phyloP scores from a whole-genome alignment of 1,284 basidiomycete genomes.

The Papiliotrema laurentii region DNA sequence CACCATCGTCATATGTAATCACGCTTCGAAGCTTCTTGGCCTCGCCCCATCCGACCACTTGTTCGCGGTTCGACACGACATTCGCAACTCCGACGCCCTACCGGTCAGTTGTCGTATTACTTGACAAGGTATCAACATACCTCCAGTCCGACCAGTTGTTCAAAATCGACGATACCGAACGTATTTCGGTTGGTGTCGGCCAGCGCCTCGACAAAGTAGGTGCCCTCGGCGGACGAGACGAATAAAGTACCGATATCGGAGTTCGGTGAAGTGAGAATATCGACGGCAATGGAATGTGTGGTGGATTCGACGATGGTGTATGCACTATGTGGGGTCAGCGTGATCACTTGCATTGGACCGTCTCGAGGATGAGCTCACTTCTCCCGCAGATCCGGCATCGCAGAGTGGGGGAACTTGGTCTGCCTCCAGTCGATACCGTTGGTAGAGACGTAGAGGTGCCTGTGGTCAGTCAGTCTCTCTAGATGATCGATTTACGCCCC shows the following conservation, averaged over 20 bases:
- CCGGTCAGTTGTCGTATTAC: no score
- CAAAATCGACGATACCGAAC: constrained; percentile 87
- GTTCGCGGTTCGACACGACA: constrained; percentile 72
- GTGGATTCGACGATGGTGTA: constrained; percentile 96
- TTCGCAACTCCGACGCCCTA: constrained; percentile 84
- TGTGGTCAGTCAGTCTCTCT: constrained; percentile 7
- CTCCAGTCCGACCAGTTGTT: constrained; percentile 85
- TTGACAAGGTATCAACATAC: constrained; percentile 4
- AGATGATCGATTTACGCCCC: background rate
- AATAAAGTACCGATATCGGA: constrained; percentile 83
- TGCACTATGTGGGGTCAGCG: constrained; percentile 57
- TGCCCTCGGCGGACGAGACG: constrained; percentile 90
- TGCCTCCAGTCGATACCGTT: constrained; percentile 69
- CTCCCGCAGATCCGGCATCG: constrained; percentile 32
- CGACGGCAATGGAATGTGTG: constrained; percentile 85
- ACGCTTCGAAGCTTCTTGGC: constrained; percentile 66
- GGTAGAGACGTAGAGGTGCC: constrained; percentile 74
- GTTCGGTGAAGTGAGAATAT: constrained; percentile 74
- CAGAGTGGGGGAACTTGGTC: constrained; percentile 48
- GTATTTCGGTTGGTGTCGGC: constrained; percentile 85
- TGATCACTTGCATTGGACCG: background rate
- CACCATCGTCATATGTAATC: constrained; percentile 90
- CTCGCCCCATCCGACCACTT: constrained; percentile 64
- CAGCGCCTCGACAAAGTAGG: constrained; percentile 87
- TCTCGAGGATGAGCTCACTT: constrained; percentile 10